phyloP scores from a whole-genome alignment of 2,329 filamentous ascomycete genomes.

The Metarhizium anisopliae region DNA sequence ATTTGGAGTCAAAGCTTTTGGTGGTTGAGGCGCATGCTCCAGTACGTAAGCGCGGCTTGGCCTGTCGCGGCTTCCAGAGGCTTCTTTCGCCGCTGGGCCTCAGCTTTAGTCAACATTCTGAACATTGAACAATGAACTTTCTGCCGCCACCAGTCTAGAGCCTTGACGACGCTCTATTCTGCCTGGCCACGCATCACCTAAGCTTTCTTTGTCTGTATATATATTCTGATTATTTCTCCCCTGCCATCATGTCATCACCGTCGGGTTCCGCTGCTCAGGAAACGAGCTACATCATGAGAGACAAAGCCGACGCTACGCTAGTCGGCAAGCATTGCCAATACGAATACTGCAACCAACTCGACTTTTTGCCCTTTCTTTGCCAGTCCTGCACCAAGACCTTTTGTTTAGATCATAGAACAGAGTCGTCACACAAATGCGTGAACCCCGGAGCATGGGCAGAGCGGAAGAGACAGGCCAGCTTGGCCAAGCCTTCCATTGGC shows the following conservation, averaged over 20 bases:
- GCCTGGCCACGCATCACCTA: conserved; percentile 1
- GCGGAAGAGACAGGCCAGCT: conserved; percentile 44
- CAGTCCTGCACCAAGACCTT: conserved; percentile 78
- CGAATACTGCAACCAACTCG: conserved; percentile 85
- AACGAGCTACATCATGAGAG: conserved; percentile 64
- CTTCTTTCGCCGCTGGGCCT: conserved; percentile 2
- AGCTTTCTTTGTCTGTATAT: neutral
- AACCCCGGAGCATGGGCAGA: conserved; percentile 54
- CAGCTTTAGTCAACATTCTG: conserved; percentile 3
- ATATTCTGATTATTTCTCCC: neutral
- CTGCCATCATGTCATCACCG: conserved; percentile 43
- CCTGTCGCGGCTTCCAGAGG: conserved; percentile 6
- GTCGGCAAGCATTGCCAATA: conserved; percentile 89
- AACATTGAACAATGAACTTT: neutral
- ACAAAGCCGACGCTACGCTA: conserved; percentile 64
- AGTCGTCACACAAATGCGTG: conserved; percentile 65
- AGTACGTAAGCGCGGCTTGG: conserved; percentile 6
- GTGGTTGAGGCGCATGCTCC: neutral
- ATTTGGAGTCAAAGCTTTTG: neutral
- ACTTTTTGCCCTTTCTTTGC: conserved; percentile 92
- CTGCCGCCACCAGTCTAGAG: neutral
- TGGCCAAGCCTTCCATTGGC: conserved; percentile 44
- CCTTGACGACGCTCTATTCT: conserved; percentile 6
- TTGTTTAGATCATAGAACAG: conserved; percentile 89
- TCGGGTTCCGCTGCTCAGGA: conserved; percentile 31